Conservation (phyloP, 257 asterid genomes). For the Marsdenia floribunda region DNA sequence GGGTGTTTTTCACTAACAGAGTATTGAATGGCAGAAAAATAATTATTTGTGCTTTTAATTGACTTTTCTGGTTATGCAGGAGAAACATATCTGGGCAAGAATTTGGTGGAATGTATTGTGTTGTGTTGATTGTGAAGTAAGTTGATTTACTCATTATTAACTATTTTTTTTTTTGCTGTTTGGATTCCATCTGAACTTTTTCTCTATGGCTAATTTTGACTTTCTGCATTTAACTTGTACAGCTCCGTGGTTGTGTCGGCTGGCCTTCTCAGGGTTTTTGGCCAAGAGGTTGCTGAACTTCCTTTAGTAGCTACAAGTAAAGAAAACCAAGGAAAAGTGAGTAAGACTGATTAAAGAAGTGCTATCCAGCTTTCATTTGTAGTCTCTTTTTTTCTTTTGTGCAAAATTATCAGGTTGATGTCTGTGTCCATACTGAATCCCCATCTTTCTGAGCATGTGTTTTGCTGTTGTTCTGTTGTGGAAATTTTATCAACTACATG, state of each 20-base stretch:
- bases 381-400: background rate
- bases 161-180: background rate
- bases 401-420: background rate
- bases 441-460: background rate
- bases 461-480: background rate
- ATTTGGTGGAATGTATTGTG: slow-evolving; percentile 96
- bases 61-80: slow-evolving; percentile 38
- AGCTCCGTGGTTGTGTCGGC: slow-evolving; percentile 94
- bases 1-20: background rate
- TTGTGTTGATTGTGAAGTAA: slow-evolving; percentile 80
- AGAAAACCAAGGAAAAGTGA: slow-evolving; percentile 91
- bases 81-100: slow-evolving; percentile 98
- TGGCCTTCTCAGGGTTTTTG: slow-evolving; percentile 89
- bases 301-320: slow-evolving; percentile 91
- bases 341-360: slow-evolving; percentile 1
- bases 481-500: background rate
- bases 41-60: background rate
- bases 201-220: background rate
- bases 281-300: slow-evolving; percentile 91
- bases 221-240: slow-evolving; percentile 20
- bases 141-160: slow-evolving; percentile 20
- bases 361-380: background rate
- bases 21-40: background rate
- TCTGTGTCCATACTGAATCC: background rate
- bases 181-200: background rate